Conservation (phyloP, 345 rosid genomes). For the Eutrema yunnanense region DNA sequence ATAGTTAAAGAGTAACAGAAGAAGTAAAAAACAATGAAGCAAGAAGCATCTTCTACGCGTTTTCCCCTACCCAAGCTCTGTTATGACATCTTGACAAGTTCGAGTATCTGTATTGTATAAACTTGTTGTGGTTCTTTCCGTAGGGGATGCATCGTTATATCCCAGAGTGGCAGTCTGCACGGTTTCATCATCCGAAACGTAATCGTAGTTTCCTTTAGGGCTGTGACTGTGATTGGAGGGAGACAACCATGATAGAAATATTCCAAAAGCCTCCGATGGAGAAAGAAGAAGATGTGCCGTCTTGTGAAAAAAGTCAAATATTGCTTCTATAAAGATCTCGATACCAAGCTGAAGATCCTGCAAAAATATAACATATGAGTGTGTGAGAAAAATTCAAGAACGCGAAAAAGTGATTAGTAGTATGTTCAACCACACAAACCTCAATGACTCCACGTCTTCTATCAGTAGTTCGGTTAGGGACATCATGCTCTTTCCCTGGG, state of each 20-base stretch:
- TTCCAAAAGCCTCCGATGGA: slow-evolving; percentile 50
- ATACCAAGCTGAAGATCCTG: slow-evolving; percentile 94
- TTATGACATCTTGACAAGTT: slow-evolving; percentile 91
- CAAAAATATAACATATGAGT: background rate
- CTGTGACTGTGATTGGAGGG: slow-evolving; percentile 19
- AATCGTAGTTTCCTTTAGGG: slow-evolving; percentile 18
- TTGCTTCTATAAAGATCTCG: slow-evolving; percentile 67
- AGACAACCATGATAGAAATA: slow-evolving; percentile 43
- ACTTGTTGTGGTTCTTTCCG: slow-evolving; percentile 39
- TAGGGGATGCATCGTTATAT: slow-evolving; percentile 44
- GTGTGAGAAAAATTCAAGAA: background rate
- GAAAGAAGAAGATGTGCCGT: slow-evolving; percentile 69
- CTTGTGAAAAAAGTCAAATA: slow-evolving; percentile 73
- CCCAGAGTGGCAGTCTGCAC: slow-evolving; percentile 52
- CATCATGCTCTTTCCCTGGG: slow-evolving; percentile 49
- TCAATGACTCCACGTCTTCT: slow-evolving; percentile 94
- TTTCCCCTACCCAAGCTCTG: slow-evolving; percentile 74
- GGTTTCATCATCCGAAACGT: slow-evolving; percentile 24
- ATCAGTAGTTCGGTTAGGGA: slow-evolving; percentile 66
- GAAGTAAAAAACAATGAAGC: background rate
- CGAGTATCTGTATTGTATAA: slow-evolving; percentile 77
- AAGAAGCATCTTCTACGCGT: background rate
- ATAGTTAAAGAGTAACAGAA: background rate
- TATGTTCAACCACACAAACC: slow-evolving; percentile 38
- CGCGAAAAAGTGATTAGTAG: background rate